Evolutionary conservation across 257 asterid species (phyloP).

Genomic region (Anisodus acutangulus): DNA sequence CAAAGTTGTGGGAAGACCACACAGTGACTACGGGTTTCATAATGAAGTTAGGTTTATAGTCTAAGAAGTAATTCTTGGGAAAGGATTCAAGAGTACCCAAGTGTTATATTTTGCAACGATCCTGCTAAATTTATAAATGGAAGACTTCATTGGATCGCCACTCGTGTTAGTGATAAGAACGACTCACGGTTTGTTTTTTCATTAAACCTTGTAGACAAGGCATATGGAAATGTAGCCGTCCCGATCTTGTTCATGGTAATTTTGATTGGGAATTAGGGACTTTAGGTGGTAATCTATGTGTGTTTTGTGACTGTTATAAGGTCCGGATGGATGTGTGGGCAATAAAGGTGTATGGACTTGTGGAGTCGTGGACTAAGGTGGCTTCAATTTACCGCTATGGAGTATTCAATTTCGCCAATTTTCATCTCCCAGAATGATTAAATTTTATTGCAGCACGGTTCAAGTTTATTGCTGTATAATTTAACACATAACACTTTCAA

Average conservation of each 20-base stretch:
- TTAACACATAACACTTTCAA: constrained; percentile 37
- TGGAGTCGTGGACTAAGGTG: constrained; percentile 28
- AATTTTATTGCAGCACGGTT: constrained; percentile 42
- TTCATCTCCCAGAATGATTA: constrained; percentile 39
- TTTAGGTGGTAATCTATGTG: constrained; percentile 24
- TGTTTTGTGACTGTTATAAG: background rate
- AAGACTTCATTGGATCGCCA: background rate
- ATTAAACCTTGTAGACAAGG: background rate
- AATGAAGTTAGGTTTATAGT: background rate
- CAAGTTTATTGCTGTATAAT: constrained; percentile 42
- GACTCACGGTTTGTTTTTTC: background rate
- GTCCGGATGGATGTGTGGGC: constrained; percentile 27
- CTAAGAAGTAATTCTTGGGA: background rate
- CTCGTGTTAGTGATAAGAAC: background rate
- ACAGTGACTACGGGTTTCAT: background rate
- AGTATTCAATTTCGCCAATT: background rate
- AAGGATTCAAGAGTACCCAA: background rate
- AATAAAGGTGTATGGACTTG: constrained; percentile 27
- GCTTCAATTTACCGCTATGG: background rate
- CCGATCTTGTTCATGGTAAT: background rate
- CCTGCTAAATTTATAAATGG: background rate
- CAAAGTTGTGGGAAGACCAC: background rate
- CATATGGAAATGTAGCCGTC: background rate
- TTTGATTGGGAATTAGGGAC: constrained; percentile 17
- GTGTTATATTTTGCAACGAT: background rate